Evolutionary conservation across 139 green algal genomes (phyloP), one percentile per base, ranked within the genome.

Genomic region (Bryopsis sp.): DNA sequence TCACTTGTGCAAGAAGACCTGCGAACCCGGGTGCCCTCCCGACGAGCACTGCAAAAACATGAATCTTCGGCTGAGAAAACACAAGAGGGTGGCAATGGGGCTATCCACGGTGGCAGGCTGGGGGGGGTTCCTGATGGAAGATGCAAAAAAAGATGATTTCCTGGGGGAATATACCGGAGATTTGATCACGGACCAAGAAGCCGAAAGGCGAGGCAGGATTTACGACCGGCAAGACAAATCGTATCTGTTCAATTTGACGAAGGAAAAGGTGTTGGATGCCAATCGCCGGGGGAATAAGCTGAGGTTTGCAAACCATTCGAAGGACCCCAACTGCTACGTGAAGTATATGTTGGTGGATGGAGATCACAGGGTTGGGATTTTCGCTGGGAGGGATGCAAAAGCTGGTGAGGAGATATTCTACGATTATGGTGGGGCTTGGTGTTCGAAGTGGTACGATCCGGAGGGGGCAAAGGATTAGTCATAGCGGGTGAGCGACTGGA

Each of bases 161-260:
- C 57, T 96, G 33, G 82, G 88, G 2, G 89, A 96, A 76, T 96
- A 96, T 77, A 85, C 76, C 2, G 90, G 90, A 2, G 89, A 96
- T 78, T 71, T 95, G 28, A 85, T 95, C 57, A 74, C 70, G 24
- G 67, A 97, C 48, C 59, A 74, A 2, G 92, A 97, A 79, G 92
- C 92, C 0, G 92, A 97, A 67, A 66, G 87, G 38, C 82, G 92
- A 0, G 92, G 92, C 11, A 90, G 83, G 54, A 79, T 89, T 22
- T 97, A 97, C 66, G 92, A 96, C 80, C 83, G 77, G 15, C 24
- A 61, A 61, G 50, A 61, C 50, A 61, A 58, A 68, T 84, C 77
- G n/a, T 97, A 97, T 82, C 84, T 97, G 26, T 97, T 97, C 78
- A 82, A 92, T 77, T 79, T 96, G 37, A 95, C 95, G 77, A 65